phyloP scores from a whole-genome alignment of 176 grass and related monocot species.

The Typha latifolia region DNA sequence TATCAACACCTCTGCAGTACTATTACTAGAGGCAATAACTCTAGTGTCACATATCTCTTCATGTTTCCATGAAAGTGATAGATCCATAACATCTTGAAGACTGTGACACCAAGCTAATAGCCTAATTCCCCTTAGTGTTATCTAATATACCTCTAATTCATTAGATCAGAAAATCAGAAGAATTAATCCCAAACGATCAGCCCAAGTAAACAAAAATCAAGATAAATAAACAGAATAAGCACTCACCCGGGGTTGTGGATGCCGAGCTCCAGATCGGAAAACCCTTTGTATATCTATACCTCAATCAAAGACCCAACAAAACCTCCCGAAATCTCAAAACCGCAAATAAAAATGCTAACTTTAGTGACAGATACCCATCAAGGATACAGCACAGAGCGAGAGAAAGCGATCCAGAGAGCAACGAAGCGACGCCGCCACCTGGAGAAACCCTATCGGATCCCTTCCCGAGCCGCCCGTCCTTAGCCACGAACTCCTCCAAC shows the following conservation, averaged over 20 bases:
- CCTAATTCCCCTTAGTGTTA: no score
- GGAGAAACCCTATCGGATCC: constrained; percentile 12
- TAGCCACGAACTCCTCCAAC: constrained; percentile 53
- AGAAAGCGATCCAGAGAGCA: constrained; percentile 79
- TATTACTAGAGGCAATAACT: no score
- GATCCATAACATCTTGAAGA: no score
- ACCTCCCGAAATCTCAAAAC: constrained; percentile 15
- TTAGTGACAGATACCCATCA: background rate
- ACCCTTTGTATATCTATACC: constrained; percentile 81
- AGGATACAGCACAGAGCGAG: constrained; percentile 98
- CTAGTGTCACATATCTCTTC: no score
- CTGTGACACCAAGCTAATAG: no score
- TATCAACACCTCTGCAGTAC: no score
- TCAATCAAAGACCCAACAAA: constrained; percentile 17
- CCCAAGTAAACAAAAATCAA: background rate
- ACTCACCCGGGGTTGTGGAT: constrained; percentile 81
- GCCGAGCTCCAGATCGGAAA: constrained; percentile 67
- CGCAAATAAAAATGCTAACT: background rate
- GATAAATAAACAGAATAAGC: background rate
- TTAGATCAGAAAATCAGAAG: no score
- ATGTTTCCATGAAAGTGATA: no score
- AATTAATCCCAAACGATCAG: background rate
- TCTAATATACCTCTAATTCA: no score
- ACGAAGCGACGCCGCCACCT: constrained; percentile 19
- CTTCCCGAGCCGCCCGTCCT: constrained; percentile 33